Base-by-base conservation (phyloP, 441 rosid genomes). In the Mallotus japonicus region DNA sequence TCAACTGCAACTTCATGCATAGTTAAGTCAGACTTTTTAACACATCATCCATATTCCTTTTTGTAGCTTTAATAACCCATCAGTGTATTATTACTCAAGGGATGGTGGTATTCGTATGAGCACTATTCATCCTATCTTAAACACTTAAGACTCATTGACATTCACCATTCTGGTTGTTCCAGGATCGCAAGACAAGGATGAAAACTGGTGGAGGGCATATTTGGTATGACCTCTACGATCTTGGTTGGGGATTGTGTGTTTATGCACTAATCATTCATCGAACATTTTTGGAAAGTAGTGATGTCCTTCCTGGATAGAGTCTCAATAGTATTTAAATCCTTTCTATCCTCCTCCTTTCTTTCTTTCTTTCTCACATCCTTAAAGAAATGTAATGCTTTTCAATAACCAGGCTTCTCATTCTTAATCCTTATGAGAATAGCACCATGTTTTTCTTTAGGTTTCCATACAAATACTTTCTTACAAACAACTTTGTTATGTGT, bases 181-280 rank as follows among this genome's bases (percentile, higher is more conserved):
- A 61, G 46, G 65, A 61, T 61, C 20, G 16, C 44, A 34, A 32
- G 65, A 15, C 65, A 61, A 57, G 14, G 46, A 34, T 32, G 65
- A 32, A 34, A 61, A 28, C 46, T 61, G 44, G 65, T 61, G 65
- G 65, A 61, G 65, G 65, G 46, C 65, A 61, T 61, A 61, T 61
- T 61, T 61, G 65, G 65, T 16, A 61, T 61, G 65, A 34, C 65
- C 65, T 61, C 65, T 61, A 61, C 65, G 1, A 61, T 32, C 65
- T 28, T 32, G 46, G 65, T 61, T 61, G 46, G 14, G 65, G 65
- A 61, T 61, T 13, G 34, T 14, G 20, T 28, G 65, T 34, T 34
- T 1, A 42, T 61, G 44, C 15, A 20, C 65, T 61, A 14, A 40
- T 32, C 46, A 32, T 58, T 61, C 65, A 12, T 61, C 19, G 15